Conservation (phyloP, 2,329 filamentous ascomycete genomes). For the Hypoxylon sp. region DNA sequence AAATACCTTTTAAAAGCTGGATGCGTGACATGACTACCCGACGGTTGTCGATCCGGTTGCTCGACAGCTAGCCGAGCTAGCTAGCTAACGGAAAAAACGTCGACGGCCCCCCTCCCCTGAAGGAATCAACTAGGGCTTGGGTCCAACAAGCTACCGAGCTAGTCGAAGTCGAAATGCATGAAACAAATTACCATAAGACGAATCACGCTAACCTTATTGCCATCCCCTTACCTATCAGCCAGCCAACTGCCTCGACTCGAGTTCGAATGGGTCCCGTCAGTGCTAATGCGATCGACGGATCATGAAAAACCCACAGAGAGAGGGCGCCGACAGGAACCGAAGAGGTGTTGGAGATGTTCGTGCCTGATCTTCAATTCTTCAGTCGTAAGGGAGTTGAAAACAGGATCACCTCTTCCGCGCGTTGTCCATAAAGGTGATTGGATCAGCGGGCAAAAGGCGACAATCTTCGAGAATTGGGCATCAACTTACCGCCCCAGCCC, state of each 20-base stretch:
- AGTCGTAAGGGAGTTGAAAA: not conserved
- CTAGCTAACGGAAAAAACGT: slow-evolving; percentile 25
- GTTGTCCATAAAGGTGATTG: not conserved
- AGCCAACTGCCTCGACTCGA: slow-evolving; percentile 5
- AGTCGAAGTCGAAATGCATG: slow-evolving; percentile 20
- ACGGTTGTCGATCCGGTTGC: slow-evolving; percentile 25
- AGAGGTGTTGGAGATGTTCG: not conserved
- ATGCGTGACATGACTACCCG: slow-evolving; percentile 6
- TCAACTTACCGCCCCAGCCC: slow-evolving; percentile 9
- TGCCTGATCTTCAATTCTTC: not conserved
- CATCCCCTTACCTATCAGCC: slow-evolving; percentile 2
- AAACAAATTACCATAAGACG: slow-evolving; percentile 24
- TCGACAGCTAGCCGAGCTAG: slow-evolving; percentile 13
- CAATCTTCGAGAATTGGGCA: slow-evolving; percentile 12
- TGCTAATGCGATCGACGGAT: not conserved
- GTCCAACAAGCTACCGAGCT: slow-evolving; percentile 16
- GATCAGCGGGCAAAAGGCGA: not conserved
- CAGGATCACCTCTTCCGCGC: not conserved
- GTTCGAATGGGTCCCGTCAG: slow-evolving; percentile 13
- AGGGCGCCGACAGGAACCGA: not conserved
- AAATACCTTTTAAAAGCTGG: slow-evolving; percentile 1
- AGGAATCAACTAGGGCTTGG: slow-evolving; percentile 19
- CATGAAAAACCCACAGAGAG: slow-evolving; percentile 4
- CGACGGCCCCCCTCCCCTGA: slow-evolving; percentile 25
- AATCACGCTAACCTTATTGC: slow-evolving; percentile 17